phyloP scores from a whole-genome alignment of 768 basidiomycete genomes.

The Boletus speciosus region DNA sequence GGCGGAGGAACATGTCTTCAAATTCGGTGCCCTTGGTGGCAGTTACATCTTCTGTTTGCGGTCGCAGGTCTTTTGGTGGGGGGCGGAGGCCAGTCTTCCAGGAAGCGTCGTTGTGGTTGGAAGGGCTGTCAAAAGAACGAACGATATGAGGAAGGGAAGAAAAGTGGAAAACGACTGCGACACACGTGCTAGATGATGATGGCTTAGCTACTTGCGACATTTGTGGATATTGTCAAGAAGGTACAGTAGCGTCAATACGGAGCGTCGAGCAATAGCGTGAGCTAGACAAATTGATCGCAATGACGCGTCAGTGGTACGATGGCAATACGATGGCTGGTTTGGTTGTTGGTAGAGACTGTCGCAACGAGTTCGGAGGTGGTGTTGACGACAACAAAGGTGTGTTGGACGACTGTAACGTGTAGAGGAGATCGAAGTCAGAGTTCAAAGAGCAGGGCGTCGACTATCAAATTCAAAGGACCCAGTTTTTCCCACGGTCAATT shows the following conservation, averaged over 20 bases:
- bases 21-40: constrained; percentile 93
- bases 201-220: constrained; percentile 33
- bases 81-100: constrained; percentile 81
- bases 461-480: constrained; percentile 27
- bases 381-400: constrained; percentile 13
- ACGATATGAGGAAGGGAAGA: constrained; percentile 2
- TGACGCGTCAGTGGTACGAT: constrained; percentile 23
- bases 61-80: constrained; percentile 88
- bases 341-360: constrained; percentile 10
- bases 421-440: constrained; percentile 30
- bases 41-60: constrained; percentile 97
- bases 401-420: constrained; percentile 10
- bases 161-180: not conserved
- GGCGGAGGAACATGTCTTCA: constrained; percentile 87
- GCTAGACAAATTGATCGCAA: constrained; percentile 18
- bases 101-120: constrained; percentile 31
- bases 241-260: constrained; percentile 8
- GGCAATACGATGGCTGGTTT: constrained; percentile 13
- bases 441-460: constrained; percentile 23
- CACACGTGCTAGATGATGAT: constrained; percentile 32
- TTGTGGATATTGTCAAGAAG: constrained; percentile 11
- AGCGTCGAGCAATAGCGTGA: constrained; percentile 12
- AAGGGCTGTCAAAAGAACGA: constrained; percentile 17
- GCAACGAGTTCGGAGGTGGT: constrained; percentile 7
- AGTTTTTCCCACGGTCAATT: constrained; percentile 24